phyloP scores from a whole-genome alignment of 495 filamentous ascomycete species.

The Aspergillus avenaceus region DNA sequence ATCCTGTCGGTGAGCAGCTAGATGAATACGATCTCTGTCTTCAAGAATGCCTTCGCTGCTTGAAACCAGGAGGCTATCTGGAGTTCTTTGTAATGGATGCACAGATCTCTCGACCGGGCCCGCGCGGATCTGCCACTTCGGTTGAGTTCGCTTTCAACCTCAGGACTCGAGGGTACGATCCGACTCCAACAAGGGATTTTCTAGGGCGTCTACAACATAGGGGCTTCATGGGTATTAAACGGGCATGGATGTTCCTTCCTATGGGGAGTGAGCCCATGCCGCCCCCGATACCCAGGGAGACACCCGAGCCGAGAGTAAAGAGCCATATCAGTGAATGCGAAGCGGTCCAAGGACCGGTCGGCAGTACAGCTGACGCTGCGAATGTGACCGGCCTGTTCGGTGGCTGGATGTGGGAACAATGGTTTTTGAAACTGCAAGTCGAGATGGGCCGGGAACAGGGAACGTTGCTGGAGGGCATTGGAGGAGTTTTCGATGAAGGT shows the following conservation, averaged over 20 bases:
- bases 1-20: constrained; percentile 44
- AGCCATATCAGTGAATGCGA: constrained; percentile 47
- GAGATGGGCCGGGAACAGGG: constrained; percentile 71
- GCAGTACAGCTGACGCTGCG: constrained; percentile 69
- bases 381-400: constrained; percentile 77
- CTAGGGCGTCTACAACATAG: constrained; percentile 66
- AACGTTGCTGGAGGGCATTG: constrained; percentile 70
- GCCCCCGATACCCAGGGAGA: constrained; percentile 40
- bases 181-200: constrained; percentile 73
- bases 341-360: constrained; percentile 64
- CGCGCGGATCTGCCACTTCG: constrained; percentile 69
- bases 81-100: constrained; percentile 88
- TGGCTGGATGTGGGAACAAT: constrained; percentile 93
- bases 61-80: constrained; percentile 89
- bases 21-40: constrained; percentile 91
- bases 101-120: constrained; percentile 78
- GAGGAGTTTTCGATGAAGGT: constrained; percentile 79
- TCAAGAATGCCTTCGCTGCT: constrained; percentile 77
- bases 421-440: constrained; percentile 80
- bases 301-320: constrained; percentile 49
- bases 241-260: constrained; percentile 86
- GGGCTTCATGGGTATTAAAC: constrained; percentile 74
- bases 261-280: constrained; percentile 63
- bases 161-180: constrained; percentile 82
- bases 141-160: constrained; percentile 89